Conservation (phyloP, 2,329 filamentous ascomycete species). For the Colletotrichum sp. region DNA sequence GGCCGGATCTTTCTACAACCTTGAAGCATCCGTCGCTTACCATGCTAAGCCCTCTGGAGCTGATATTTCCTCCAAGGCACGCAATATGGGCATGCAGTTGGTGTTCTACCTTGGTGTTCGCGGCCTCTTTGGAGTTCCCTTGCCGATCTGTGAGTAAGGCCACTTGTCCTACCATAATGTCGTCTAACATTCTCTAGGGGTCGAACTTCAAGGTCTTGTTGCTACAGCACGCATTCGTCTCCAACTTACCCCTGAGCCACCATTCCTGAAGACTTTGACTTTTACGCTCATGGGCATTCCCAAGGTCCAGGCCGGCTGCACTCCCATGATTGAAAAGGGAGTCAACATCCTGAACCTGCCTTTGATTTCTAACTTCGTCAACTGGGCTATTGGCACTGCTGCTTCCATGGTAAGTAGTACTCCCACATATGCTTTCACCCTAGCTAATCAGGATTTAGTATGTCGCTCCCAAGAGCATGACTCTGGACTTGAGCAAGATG, state of each 20-base stretch:
- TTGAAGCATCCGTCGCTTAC: constrained; percentile 79
- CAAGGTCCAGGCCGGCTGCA: constrained; percentile 86
- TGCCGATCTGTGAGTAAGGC: constrained; percentile 70
- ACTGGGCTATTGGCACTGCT: constrained; percentile 89
- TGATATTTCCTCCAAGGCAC: constrained; percentile 79
- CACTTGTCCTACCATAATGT: constrained; percentile 42
- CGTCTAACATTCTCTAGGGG: constrained; percentile 62
- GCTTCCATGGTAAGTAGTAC: constrained; percentile 65
- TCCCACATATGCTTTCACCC: accelerated
- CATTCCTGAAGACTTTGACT: constrained; percentile 89
- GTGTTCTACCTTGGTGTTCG: constrained; percentile 93
- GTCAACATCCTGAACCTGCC: constrained; percentile 92
- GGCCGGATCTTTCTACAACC: constrained; percentile 87
- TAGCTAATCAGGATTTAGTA: constrained; percentile 49
- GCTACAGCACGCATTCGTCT: constrained; percentile 72
- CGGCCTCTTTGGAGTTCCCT: constrained; percentile 85
- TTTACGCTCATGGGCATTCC: constrained; percentile 95
- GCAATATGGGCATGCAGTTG: constrained; percentile 72
- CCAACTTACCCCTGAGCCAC: constrained; percentile 83
- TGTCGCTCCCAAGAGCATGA: constrained; percentile 93
- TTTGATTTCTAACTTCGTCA: constrained; percentile 94
- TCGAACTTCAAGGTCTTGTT: constrained; percentile 75
- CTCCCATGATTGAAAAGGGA: constrained; percentile 89
- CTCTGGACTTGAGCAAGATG: constrained; percentile 88
- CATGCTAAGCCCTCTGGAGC: constrained; percentile 77